Base-by-base conservation (phyloP, 345 rosid species). In the Lagerstroemia speciosa region DNA sequence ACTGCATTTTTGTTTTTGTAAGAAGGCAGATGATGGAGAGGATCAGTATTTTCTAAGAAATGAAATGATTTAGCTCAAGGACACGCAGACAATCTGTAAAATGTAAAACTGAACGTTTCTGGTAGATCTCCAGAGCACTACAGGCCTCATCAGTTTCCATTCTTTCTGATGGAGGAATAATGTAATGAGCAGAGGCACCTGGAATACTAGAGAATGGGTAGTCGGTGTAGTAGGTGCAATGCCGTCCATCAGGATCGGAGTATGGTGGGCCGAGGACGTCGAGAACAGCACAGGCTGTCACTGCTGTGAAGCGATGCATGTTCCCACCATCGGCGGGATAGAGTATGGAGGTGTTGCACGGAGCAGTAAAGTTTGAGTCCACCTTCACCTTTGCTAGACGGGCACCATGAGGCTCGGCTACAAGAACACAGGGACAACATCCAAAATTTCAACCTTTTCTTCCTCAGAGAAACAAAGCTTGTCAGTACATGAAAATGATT, bases 201-300 rank as follows among this genome's bases (percentile, higher is more conserved):
- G 89, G 68, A 81, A 78, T 75, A 5, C 67, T 69, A 17, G 75
- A 40, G 19, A 72, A 78, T 33, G 97, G 93, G 53, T 84, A 79
- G 66, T 88, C 97, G 0, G 46, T 10, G 82, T 86, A 94, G 76
- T 89, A 86, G 1, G 83, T 79, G 83, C 99, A 94, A 70, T 83
- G 91, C 14, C 99, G 87, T 17, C 95, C 97, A 0, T 92, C 97
- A 0, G 78, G 79, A 58, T 82, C 89, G 0, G 81, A 78, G 77
- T 94, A 94, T 6, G 99, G 98, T 64, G 99, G 99, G 38, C 96
- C 93, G n/a, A 92, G 86, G 65, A 94, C 96, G n/a, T 94, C 99
- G 6, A 94, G 83, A 61, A 94, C 93, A 0, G 99, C 98, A 31
- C 99, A 94, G 0, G 96, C 87, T 3, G 97, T 92, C 68, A 75